Percentiles rank a stretch among this genome's conserved stretches.
Conservation (phyloP, 139 green algal species). For the Chlamydomonas sp. region DNA sequence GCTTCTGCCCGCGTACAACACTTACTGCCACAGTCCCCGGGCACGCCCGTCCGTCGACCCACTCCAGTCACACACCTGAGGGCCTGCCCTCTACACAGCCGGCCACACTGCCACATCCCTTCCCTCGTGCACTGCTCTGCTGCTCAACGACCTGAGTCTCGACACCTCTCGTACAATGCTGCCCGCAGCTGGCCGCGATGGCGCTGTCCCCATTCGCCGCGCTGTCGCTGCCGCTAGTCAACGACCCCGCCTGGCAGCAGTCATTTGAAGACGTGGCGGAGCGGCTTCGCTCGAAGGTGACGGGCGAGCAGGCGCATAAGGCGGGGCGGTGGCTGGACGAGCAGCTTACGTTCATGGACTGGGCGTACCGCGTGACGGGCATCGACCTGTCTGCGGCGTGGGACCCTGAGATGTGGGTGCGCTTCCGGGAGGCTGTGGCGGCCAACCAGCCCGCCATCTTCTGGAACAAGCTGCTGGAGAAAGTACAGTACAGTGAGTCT, state of each 20-base stretch:
- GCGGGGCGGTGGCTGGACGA: constrained; percentile 35
- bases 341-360: constrained; percentile 65
- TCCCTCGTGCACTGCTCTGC: too few relatives aligned
- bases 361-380: constrained; percentile 49
- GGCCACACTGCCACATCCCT: too few relatives aligned
- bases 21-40: too few relatives aligned
- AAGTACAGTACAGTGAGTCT: constrained; percentile 64
- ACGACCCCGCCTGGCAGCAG: constrained; percentile 35
- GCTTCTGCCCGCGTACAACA: too few relatives aligned
- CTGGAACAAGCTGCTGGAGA: constrained; percentile 62
- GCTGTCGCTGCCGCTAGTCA: constrained; percentile 51
- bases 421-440: constrained; percentile 59
- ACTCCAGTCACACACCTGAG: too few relatives aligned
- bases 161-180: background rate
- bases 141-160: background rate
- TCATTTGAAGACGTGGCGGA: constrained; percentile 28
- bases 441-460: constrained; percentile 54
- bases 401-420: constrained; percentile 68
- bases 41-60: too few relatives aligned
- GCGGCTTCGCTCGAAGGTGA: background rate
- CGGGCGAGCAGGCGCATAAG: constrained; percentile 26
- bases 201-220: constrained; percentile 65
- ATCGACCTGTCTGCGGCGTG: constrained; percentile 63
- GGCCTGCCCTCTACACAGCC: too few relatives aligned
- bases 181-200: constrained; percentile 65